Percentiles rank a stretch among this genome's conserved stretches.
Conservation (phyloP, 1,284 basidiomycete species). For the Rhodotorula sp. region DNA sequence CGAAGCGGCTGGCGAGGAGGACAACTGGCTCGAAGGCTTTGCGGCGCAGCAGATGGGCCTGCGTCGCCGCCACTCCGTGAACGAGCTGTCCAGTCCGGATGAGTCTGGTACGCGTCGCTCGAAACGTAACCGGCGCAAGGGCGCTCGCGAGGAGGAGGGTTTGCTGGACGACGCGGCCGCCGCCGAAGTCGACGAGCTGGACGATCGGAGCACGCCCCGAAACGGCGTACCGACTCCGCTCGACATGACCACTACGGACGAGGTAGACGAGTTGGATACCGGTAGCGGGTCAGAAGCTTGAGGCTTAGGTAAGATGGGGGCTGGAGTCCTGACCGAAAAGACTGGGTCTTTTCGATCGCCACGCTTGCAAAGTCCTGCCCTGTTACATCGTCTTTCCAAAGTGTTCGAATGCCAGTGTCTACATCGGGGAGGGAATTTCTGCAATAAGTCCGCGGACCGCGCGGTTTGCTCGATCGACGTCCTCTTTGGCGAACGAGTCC, state of each 20-base stretch:
- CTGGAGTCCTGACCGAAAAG: too few relatives aligned
- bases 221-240: background rate
- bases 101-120: background rate
- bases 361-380: background rate
- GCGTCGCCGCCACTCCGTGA: constrained; percentile 3
- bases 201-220: background rate
- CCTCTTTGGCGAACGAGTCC: background rate
- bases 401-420: background rate
- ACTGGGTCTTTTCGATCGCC: background rate
- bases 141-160: background rate
- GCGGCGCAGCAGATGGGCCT: constrained; percentile 15
- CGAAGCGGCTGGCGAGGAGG: background rate
- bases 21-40: constrained; percentile 6
- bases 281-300: background rate
- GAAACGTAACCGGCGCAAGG: constrained; percentile 13
- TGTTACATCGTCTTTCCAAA: background rate
- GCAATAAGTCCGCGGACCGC: background rate
- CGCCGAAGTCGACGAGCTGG: constrained; percentile 11
- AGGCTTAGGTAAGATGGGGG: too few relatives aligned
- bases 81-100: constrained; percentile 3
- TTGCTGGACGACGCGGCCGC: background rate
- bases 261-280: constrained; percentile 28
- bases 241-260: background rate
- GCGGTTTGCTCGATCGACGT: background rate
- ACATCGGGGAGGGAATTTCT: background rate